These are phyloP conservation scores for Viridothelium virens DNA, from an alignment of 495 filamentous ascomycete species.

Conservation along the genomic window DNA sequence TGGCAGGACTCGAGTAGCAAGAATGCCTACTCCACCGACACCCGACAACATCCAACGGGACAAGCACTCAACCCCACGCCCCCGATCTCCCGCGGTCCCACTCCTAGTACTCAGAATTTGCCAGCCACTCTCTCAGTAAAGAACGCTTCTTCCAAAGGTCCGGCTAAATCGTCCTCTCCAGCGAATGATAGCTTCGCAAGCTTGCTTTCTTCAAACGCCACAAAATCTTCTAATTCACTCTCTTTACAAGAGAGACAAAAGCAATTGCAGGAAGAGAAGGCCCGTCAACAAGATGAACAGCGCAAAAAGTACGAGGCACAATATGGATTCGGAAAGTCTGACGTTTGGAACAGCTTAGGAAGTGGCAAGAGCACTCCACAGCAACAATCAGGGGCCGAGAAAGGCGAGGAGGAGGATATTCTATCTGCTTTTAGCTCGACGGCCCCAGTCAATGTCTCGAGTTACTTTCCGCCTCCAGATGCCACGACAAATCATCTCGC, in stretches of 20 bases:
- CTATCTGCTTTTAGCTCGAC: conserved; percentile 55
- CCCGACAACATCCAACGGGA: conserved; percentile 3
- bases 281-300: conserved; percentile 64
- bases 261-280: conserved; percentile 67
- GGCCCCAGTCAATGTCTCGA: conserved; percentile 55
- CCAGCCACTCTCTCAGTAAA: not conserved
- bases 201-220: not conserved
- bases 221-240: conserved; percentile 32
- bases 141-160: not conserved
- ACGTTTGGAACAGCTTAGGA: conserved; percentile 66
- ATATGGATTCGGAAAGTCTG: conserved; percentile 56
- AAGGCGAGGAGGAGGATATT: conserved; percentile 49
- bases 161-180: not conserved
- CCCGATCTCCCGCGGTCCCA: not conserved
- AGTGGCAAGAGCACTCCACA: conserved; percentile 43
- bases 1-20: not conserved
- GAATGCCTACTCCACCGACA: not conserved
- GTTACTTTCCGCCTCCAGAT: conserved; percentile 47
- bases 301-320: conserved; percentile 60
- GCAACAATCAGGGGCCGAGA: conserved; percentile 16
- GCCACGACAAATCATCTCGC: not conserved
- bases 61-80: not conserved
- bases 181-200: conserved; percentile 8
- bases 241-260: conserved; percentile 81
- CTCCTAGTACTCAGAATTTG: not conserved